Percentiles rank a stretch among this genome's conserved stretches.
Evolutionary conservation across 2,329 filamentous ascomycete species (phyloP).

Genomic region (Scytalidium sp.): DNA sequence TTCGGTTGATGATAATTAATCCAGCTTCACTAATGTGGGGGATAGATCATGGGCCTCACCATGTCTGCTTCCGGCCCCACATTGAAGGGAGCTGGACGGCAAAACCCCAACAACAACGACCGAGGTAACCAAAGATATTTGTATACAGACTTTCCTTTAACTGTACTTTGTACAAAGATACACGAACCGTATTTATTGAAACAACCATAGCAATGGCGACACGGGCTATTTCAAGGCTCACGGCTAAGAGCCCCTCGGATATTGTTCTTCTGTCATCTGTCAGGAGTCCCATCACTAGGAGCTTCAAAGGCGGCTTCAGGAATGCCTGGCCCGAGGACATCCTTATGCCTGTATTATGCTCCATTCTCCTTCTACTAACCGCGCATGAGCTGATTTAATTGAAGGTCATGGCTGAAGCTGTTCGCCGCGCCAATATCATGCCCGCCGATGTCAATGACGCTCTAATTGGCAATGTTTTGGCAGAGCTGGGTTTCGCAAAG

Average conservation of each 20-base stretch:
- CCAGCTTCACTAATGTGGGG: neutral
- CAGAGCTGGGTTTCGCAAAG: slow-evolving; percentile 65
- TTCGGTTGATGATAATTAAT: neutral
- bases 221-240: neutral
- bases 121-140: neutral
- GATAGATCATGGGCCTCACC: neutral
- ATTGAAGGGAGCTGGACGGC: neutral
- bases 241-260: slow-evolving; percentile 55
- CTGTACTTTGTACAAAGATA: neutral
- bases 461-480: slow-evolving; percentile 62
- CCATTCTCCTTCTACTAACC: slow-evolving; percentile 1
- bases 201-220: neutral
- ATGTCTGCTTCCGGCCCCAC: neutral
- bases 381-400: neutral
- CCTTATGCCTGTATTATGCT: slow-evolving; percentile 41
- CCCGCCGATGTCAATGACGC: slow-evolving; percentile 60
- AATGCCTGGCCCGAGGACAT: slow-evolving; percentile 67
- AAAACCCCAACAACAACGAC: neutral
- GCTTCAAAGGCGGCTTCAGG: slow-evolving; percentile 64
- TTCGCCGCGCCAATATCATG: slow-evolving; percentile 58
- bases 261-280: slow-evolving; percentile 65
- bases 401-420: slow-evolving; percentile 42
- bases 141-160: no score
- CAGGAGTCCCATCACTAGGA: slow-evolving; percentile 62
- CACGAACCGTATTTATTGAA: neutral